phyloP scores from a whole-genome alignment of 2,329 filamentous ascomycete genomes.

The Ilyonectria mors-panacis region DNA sequence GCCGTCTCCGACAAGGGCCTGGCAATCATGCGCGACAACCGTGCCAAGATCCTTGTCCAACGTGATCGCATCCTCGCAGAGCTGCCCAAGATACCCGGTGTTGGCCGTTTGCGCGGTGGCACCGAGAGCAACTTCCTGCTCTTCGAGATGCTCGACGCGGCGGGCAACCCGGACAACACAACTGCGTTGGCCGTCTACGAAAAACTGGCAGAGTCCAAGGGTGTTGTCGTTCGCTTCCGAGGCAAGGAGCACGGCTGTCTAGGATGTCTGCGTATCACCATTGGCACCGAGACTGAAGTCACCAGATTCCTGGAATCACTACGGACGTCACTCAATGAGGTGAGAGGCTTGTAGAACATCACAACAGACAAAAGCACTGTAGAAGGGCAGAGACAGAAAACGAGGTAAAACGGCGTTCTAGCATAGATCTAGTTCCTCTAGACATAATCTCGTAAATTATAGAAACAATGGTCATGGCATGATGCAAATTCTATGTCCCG shows the following conservation, averaged over 20 bases:
- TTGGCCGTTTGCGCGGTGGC: constrained; percentile 87
- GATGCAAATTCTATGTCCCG: constrained; percentile 35
- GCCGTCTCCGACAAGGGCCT: constrained; percentile 80
- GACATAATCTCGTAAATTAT: constrained; percentile 47
- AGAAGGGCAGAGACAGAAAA: constrained; percentile 20
- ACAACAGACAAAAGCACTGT: not conserved
- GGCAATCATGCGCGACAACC: constrained; percentile 79
- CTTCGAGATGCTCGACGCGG: constrained; percentile 84
- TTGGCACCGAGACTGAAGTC: constrained; percentile 91
- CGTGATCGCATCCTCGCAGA: constrained; percentile 82
- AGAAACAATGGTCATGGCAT: constrained; percentile 39
- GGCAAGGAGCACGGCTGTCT: constrained; percentile 93
- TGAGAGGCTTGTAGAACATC: constrained; percentile 50
- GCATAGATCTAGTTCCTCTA: constrained; percentile 41
- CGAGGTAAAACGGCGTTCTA: constrained; percentile 39
- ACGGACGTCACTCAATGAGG: constrained; percentile 62
- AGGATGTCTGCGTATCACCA: constrained; percentile 91
- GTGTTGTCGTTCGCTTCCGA: constrained; percentile 93
- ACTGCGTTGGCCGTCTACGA: constrained; percentile 87
- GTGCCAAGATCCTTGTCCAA: constrained; percentile 80
- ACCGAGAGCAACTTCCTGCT: constrained; percentile 89
- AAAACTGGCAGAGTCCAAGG: constrained; percentile 84
- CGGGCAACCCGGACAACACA: constrained; percentile 83
- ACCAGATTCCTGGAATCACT: constrained; percentile 82
- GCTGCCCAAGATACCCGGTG: constrained; percentile 80